phyloP scores from a whole-genome alignment of 352 stramenopile species.

The Phytopythium oedochilum region DNA sequence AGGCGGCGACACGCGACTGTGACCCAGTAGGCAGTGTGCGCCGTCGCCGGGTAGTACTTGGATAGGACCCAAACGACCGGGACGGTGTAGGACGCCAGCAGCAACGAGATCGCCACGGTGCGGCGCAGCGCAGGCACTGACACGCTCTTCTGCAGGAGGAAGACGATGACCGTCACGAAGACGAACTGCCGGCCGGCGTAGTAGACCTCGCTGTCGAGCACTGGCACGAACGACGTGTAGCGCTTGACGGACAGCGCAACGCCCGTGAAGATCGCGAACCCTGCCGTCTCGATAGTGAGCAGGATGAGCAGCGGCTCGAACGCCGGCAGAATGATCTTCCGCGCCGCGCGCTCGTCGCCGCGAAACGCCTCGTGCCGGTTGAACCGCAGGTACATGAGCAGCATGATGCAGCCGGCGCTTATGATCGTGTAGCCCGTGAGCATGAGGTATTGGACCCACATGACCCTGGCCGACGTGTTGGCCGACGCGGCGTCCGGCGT shows the following conservation, averaged over 20 bases:
- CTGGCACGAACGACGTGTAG: slow-evolving; percentile 25
- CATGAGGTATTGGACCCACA: slow-evolving; percentile 6
- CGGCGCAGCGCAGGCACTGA: slow-evolving; percentile 43
- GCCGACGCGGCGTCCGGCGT: neutral
- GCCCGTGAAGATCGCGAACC: slow-evolving; percentile 27
- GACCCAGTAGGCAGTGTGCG: slow-evolving; percentile 16
- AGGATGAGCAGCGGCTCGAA: slow-evolving; percentile 59
- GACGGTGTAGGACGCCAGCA: slow-evolving; percentile 45
- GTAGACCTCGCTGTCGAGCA: slow-evolving; percentile 26
- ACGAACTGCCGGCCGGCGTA: slow-evolving; percentile 51
- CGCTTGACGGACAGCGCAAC: slow-evolving; percentile 23
- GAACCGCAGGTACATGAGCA: slow-evolving; percentile 34
- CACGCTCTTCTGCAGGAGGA: slow-evolving; percentile 62
- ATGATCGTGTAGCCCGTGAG: slow-evolving; percentile 12
- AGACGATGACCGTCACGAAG: slow-evolving; percentile 43
- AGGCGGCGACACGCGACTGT: slow-evolving; percentile 9
- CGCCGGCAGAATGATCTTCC: slow-evolving; percentile 48
- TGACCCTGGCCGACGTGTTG: slow-evolving; percentile 4
- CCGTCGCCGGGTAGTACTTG: slow-evolving; percentile 8
- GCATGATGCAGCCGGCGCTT: slow-evolving; percentile 3
- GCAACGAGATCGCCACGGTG: slow-evolving; percentile 26
- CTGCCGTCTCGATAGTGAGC: slow-evolving; percentile 19
- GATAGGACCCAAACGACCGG: slow-evolving; percentile 24
- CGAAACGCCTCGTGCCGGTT: slow-evolving; percentile 36
- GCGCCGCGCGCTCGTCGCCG: slow-evolving; percentile 28